These are phyloP conservation scores for Boeremia exigua DNA, from an alignment of 2,329 filamentous ascomycete genomes.

Conservation along the genomic window DNA sequence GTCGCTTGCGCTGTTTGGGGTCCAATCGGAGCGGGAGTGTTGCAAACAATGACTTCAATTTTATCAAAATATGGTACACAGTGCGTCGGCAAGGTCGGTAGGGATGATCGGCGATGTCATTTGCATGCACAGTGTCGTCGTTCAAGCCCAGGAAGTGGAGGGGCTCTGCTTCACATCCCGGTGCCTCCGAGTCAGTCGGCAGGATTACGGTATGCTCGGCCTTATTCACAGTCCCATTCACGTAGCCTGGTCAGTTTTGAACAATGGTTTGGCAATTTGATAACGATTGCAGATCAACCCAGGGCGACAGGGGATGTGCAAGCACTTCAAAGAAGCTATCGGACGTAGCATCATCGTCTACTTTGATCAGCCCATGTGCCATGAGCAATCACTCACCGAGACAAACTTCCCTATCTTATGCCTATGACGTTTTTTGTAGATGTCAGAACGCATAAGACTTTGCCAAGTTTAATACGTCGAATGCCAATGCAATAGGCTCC, in stretches of 20 bases:
- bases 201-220: conserved; percentile 8
- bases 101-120: conserved; percentile 7
- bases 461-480: no score
- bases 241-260: background rate
- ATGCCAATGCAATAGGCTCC: no score
- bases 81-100: conserved; percentile 4
- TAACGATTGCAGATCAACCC: background rate
- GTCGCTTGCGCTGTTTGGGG: background rate
- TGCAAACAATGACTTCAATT: background rate
- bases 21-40: background rate
- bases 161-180: conserved; percentile 1
- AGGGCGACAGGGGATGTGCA: background rate
- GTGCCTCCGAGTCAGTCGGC: conserved; percentile 8
- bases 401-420: no score
- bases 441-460: no score
- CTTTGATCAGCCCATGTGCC: background rate
- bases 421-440: no score
- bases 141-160: background rate
- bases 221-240: conserved; percentile 3
- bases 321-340: background rate
- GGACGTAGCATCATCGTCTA: background rate
- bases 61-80: background rate
- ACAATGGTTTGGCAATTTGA: background rate
- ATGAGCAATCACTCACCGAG: no score
- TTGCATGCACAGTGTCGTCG: conserved; percentile 11